Base-by-base conservation (phyloP, 352 stramenopile genomes). In the Phytopythium montanum region DNA sequence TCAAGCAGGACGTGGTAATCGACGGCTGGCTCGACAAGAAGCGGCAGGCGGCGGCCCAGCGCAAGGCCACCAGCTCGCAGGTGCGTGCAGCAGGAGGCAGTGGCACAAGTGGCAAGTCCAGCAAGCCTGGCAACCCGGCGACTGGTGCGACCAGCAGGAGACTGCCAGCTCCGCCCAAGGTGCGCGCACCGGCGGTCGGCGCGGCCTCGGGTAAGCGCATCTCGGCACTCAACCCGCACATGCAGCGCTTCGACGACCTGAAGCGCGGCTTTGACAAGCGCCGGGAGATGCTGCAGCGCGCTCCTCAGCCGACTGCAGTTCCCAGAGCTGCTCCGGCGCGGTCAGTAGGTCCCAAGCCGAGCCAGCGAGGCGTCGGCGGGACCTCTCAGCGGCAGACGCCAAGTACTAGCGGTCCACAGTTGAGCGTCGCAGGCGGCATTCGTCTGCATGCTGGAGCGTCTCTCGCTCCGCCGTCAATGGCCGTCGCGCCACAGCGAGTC, bases 11-110 rank as follows among this genome's bases (percentile, higher is more conserved):
- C 49, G 68, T 90, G 21, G 76, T 90, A 13, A 88, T 90, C 72
- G 76, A 87, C 49, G 75, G 71, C 13, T 90, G 81, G 81, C 72
- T 90, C 45, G 76, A 87, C 34, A 85, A 84, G 56, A 90, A 88
- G 66, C 68, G 73, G 0, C 71, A 84, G 14, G 81, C 81, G 0
- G 78, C 78, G 2, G 76, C 67, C 25, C 78, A 90, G 49, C 76
- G 80, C 19, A 86, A 85, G 57, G 62, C 49, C 2, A 48, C 67
- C 18, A 79, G 56, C 19, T 70, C 68, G 12, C 74, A 77, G 28
- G 64, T 70, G 0, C 66, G 69, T 34, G 50, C 54, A 39, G 31
- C 48, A 10, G 36, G 50, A 19, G 31, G 49, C 9, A 13, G 33
- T 4, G 54, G 56, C 21, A 13, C 44, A 29, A 41, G 28, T 26